Evolutionary conservation across 108 stramenopile species (phyloP).

Genomic region (Poteriospumella lacustris): DNA sequence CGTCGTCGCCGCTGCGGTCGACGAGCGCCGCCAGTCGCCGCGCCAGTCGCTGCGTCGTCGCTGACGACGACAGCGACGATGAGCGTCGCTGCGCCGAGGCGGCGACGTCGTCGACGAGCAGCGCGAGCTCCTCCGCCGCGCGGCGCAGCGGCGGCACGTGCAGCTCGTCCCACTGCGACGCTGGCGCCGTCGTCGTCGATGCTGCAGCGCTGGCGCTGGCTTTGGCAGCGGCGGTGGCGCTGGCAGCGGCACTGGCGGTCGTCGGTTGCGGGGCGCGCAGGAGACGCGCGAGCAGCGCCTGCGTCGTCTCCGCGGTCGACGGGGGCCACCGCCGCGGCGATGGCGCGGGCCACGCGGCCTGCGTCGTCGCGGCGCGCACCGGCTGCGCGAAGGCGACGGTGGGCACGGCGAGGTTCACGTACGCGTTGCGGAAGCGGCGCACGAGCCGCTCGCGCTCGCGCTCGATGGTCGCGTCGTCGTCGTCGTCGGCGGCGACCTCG

Average conservation of each 20-base stretch:
- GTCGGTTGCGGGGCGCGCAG: background rate
- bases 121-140: background rate
- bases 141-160: background rate
- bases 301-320: background rate
- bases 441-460: background rate
- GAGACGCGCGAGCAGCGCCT: background rate
- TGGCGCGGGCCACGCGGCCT: background rate
- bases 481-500: too few relatives aligned
- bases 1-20: too few relatives aligned
- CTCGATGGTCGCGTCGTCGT: too few relatives aligned
- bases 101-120: too few relatives aligned
- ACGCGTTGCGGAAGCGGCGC: conserved; percentile 35
- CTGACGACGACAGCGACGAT: conserved; percentile 76
- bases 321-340: too few relatives aligned
- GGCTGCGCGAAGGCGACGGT: conserved; percentile 51
- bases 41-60: conserved; percentile 63
- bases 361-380: background rate
- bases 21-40: conserved; percentile 65
- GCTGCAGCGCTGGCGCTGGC: background rate
- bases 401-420: conserved; percentile 49
- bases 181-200: background rate
- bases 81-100: too few relatives aligned
- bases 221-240: background rate
- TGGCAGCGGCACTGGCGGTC: background rate
- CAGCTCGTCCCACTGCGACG: background rate